Conservation (phyloP, 2,329 filamentous ascomycete genomes). For the Fusarium ambrosium region DNA sequence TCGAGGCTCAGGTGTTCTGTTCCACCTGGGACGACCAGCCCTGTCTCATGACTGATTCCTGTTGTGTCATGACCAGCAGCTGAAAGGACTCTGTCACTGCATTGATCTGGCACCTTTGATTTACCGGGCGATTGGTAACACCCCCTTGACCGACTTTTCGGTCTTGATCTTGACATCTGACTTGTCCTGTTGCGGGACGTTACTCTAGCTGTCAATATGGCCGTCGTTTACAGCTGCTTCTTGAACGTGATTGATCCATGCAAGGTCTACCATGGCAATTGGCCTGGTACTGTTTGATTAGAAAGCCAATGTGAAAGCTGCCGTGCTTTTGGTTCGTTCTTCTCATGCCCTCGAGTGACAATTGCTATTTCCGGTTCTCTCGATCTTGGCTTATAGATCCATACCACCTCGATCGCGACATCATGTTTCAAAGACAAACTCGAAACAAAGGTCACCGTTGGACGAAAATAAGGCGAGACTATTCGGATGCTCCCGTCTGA, state of each 20-base stretch:
- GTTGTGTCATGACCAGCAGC: neutral
- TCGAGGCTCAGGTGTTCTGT: neutral
- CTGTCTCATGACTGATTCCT: slow-evolving; percentile 2
- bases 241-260: neutral
- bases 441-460: neutral
- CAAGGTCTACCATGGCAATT: neutral
- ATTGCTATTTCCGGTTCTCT: neutral
- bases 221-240: neutral
- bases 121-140: neutral
- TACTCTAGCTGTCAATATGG: neutral
- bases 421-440: slow-evolving; percentile 1
- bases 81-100: neutral
- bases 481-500: neutral
- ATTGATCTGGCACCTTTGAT: neutral
- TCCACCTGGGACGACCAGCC: neutral
- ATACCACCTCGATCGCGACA: neutral
- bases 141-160: slow-evolving; percentile 2
- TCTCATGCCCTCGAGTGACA: neutral
- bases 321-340: neutral
- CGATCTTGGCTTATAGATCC: neutral
- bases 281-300: neutral
- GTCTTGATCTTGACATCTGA: neutral
- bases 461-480: neutral
- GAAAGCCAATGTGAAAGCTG: neutral
- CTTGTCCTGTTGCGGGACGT: neutral